Percentiles rank a stretch among this genome's conserved stretches.
These are phyloP conservation scores for Lasiodiplodia sp. DNA, from an alignment of 2,329 filamentous ascomycete genomes.

Conservation along the genomic window DNA sequence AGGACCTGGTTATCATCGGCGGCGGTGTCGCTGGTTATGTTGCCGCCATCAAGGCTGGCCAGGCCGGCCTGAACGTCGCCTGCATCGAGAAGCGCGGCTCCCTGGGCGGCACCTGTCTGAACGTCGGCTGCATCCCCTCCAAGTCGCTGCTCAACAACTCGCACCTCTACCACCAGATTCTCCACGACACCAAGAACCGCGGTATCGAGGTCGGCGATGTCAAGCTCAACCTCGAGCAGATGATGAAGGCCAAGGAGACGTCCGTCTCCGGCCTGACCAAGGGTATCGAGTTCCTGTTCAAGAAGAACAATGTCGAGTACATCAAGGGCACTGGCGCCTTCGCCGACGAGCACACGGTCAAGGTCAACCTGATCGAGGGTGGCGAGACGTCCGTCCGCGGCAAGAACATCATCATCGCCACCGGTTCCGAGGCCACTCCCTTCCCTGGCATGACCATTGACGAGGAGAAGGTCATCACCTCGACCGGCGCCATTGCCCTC, in stretches of 20 bases:
- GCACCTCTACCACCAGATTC: constrained; percentile 94
- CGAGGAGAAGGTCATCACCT: constrained; percentile 96
- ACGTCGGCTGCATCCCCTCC: constrained; percentile 98
- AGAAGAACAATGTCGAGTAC: constrained; percentile 99
- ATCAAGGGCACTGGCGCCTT: constrained; percentile 92
- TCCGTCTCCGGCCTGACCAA: constrained; percentile 91
- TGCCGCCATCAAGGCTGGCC: constrained; percentile 97
- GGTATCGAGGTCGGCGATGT: constrained; percentile 98
- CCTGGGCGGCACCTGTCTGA: constrained; percentile 95
- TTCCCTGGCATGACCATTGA: constrained; percentile 97
- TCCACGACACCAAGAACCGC: constrained; percentile 95
- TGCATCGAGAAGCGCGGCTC: constrained; percentile 98
- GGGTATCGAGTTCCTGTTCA: constrained; percentile 96
- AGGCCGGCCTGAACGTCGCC: constrained; percentile 94
- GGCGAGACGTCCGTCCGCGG: constrained; percentile 85
- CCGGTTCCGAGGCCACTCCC: constrained; percentile 91
- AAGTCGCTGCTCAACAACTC: constrained; percentile 99
- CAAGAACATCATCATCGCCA: constrained; percentile 99
- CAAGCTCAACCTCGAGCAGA: constrained; percentile 89
- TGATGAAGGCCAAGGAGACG: constrained; percentile 99
- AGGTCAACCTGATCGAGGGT: constrained; percentile 87
- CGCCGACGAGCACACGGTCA: constrained; percentile 87
- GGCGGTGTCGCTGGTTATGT: constrained; percentile 99
- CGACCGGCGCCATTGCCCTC: constrained; percentile 90
- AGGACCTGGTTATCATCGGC: constrained; percentile 96